Conservation (phyloP, 805 yeast species). For the Trichomonascus vanleenenianus region DNA sequence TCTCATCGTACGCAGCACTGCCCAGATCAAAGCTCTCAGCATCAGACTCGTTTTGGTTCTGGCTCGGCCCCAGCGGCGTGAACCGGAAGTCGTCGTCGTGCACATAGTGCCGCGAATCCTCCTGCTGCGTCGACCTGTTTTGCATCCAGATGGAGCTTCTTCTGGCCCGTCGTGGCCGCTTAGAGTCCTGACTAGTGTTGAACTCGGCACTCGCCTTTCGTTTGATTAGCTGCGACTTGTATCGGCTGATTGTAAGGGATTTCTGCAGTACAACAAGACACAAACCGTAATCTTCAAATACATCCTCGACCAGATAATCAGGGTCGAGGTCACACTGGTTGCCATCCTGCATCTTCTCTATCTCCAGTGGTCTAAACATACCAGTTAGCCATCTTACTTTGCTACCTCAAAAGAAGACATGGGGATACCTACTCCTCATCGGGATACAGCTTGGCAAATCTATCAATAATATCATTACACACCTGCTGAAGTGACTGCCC, state of each 20-base stretch:
- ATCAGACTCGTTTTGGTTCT: no score
- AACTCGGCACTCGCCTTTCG: constrained; percentile 4
- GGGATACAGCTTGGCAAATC: constrained; percentile 61
- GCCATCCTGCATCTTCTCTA: constrained; percentile 58
- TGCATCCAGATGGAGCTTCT: constrained; percentile 13
- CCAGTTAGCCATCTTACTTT: no score
- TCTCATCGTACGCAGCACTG: not conserved
- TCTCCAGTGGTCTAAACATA: constrained; percentile 16
- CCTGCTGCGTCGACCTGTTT: not conserved
- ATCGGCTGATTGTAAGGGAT: not conserved
- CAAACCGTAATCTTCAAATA: constrained; percentile 47
- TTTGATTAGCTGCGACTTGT: not conserved
- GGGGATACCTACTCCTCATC: constrained; percentile 33
- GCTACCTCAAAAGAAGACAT: not conserved
- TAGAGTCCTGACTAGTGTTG: not conserved
- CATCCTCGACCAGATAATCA: constrained; percentile 57
- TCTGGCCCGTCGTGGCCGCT: constrained; percentile 1
- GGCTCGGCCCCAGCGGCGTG: no score
- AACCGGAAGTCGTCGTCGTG: no score
- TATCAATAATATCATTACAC: constrained; percentile 44
- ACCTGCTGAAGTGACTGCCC: constrained; percentile 40
- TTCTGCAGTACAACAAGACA: constrained; percentile 5
- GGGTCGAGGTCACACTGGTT: constrained; percentile 73
- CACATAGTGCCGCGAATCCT: no score
- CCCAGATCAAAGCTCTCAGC: no score